These are phyloP conservation scores for Orbilia blumenaviensis DNA, from an alignment of 2,329 filamentous ascomycete species.

Conservation along the genomic window DNA sequence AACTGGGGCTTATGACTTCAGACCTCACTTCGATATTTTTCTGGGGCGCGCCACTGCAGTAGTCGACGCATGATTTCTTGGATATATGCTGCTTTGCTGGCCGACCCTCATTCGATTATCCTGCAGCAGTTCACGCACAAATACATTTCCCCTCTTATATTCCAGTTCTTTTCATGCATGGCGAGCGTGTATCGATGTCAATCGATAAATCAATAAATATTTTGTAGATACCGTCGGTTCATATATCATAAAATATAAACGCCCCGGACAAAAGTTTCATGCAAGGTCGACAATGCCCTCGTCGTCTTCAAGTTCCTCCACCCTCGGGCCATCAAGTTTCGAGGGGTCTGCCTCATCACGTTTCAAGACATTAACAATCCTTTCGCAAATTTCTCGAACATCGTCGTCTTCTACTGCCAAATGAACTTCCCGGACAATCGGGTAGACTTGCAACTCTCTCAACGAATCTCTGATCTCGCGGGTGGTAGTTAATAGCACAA, in stretches of 20 bases:
- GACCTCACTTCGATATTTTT: neutral
- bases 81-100: slow-evolving; percentile 15
- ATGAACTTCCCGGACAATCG: slow-evolving; percentile 87
- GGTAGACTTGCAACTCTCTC: slow-evolving; percentile 82
- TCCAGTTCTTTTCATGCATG: neutral
- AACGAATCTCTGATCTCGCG: slow-evolving; percentile 77
- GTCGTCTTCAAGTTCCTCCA: slow-evolving; percentile 62
- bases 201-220: too few species aligned
- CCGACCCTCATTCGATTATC: neutral
- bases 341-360: slow-evolving; percentile 71
- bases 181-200: neutral
- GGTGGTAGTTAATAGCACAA: slow-evolving; percentile 83
- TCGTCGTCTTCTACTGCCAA: slow-evolving; percentile 77
- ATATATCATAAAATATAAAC: neutral
- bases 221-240: neutral
- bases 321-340: slow-evolving; percentile 63
- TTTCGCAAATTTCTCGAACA: slow-evolving; percentile 84
- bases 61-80: neutral
- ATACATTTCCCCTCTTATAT: neutral
- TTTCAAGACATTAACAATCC: slow-evolving; percentile 88
- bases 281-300: slow-evolving; percentile 62
- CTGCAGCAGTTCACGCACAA: neutral
- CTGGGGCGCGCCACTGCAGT: neutral
- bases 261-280: neutral
- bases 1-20: neutral